These are phyloP conservation scores for Amanita rimosa DNA, from an alignment of 768 basidiomycete species.

Conservation along the genomic window DNA sequence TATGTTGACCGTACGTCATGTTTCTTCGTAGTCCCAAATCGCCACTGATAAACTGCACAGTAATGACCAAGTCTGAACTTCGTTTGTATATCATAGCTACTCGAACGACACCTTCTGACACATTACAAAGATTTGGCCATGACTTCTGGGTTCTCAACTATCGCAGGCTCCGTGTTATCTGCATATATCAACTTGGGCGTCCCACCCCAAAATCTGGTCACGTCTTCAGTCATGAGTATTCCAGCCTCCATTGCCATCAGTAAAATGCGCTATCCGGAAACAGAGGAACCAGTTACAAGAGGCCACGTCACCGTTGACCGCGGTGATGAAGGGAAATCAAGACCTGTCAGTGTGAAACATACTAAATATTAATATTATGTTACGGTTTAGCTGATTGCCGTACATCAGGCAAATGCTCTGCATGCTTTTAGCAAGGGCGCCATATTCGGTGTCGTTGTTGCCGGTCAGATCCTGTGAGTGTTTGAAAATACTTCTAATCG, in stretches of 20 bases:
- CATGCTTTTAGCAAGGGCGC: slow-evolving; percentile 87
- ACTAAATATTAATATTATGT: background rate
- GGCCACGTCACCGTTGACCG: slow-evolving; percentile 74
- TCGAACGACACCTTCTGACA: background rate
- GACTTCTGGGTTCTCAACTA: slow-evolving; percentile 91
- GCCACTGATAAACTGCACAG: slow-evolving; percentile 11
- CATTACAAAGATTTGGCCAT: slow-evolving; percentile 49
- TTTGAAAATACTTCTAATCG: background rate
- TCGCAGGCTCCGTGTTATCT: slow-evolving; percentile 80
- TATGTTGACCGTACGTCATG: slow-evolving; percentile 51
- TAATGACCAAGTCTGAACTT: slow-evolving; percentile 82
- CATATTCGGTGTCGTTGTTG: slow-evolving; percentile 74
- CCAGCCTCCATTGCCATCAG: slow-evolving; percentile 90
- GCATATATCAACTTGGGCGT: slow-evolving; percentile 78
- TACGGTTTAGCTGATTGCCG: slow-evolving; percentile 1
- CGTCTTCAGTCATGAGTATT: slow-evolving; percentile 90
- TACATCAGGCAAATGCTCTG: slow-evolving; percentile 54
- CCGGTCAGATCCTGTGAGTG: slow-evolving; percentile 74
- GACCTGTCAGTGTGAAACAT: slow-evolving; percentile 29
- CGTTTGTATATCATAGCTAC: slow-evolving; percentile 25
- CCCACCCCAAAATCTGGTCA: slow-evolving; percentile 69
- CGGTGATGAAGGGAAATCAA: slow-evolving; percentile 45
- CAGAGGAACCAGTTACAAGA: slow-evolving; percentile 78
- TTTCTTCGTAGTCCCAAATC: slow-evolving; percentile 4
- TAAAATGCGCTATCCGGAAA: slow-evolving; percentile 78